phyloP scores from a whole-genome alignment of 805 yeast genomes.

The Maudiozyma barnettii region DNA sequence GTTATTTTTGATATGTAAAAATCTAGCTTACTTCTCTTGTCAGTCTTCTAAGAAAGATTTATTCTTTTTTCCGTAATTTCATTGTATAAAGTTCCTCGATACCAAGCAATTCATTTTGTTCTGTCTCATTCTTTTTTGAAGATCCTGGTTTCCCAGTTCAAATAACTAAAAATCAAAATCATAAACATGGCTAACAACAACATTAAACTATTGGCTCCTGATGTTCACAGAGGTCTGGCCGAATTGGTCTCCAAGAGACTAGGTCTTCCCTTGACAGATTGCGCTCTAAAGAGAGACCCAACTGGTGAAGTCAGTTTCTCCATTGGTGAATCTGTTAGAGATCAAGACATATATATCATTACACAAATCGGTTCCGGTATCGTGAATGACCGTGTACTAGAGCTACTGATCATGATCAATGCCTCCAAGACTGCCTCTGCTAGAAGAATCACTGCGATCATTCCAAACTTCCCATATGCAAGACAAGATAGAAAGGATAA shows the following conservation, averaged over 20 bases:
- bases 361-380: constrained; percentile 73
- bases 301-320: constrained; percentile 71
- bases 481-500: constrained; percentile 82
- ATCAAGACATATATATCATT: constrained; percentile 70
- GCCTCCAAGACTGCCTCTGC: constrained; percentile 84
- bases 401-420: constrained; percentile 64
- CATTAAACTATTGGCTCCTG: constrained; percentile 58
- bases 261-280: constrained; percentile 51
- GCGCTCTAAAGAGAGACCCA: constrained; percentile 54
- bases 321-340: constrained; percentile 75
- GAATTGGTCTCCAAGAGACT: constrained; percentile 54
- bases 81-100: background rate
- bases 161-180: too few relatives aligned
- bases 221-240: constrained; percentile 58
- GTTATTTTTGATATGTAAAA: too few relatives aligned
- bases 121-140: background rate
- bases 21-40: background rate
- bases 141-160: too few relatives aligned
- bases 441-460: constrained; percentile 75
- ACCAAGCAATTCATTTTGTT: background rate
- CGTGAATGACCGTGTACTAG: constrained; percentile 66
- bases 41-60: background rate
- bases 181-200: constrained; percentile 68
- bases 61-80: background rate
- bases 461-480: constrained; percentile 78